Evolutionary conservation across 164 flowering plant species (phyloP), one percentile per base, ranked within the genome.

Genomic region (Malania oleifera): DNA sequence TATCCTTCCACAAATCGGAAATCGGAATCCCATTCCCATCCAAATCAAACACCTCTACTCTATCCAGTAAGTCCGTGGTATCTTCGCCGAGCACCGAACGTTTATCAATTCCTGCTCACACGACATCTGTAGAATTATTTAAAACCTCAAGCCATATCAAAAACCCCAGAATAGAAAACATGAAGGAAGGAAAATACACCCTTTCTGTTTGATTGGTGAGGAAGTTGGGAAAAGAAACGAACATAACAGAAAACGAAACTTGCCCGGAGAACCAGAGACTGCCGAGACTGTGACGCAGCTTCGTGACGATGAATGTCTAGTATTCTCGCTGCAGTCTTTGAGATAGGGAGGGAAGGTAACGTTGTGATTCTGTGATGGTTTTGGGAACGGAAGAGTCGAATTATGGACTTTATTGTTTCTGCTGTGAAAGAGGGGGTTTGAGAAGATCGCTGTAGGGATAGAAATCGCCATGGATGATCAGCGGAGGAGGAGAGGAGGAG

Each of bases 1-100:
- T 76, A 61, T 89, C 92, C 64, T 89, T 87, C 98, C 98, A 93
- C 68, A 93, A 64, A 75, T 89, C 85, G 58, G 90, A 76, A 47
- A 93, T 73, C 1, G 78, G 73, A 74, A 87, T 55, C n/a, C 63
- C 81, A 24, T 71, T 77, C 57, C 97, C 96, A 44, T 70, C 60
- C 82, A 86, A 78, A 74, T 79, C 97, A 66, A 76, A 76, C 53
- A 93, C 92, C 55, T 75, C 41, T 41, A 80, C 90, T 0, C 58
- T 68, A 38, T 84, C 92, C 80, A 89, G 46, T 60, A 65, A 62
- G 63, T 48, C 70, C 2, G 59, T 7, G 1, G 67, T 64, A 39
- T 62, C 85, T 57, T 78, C 83, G 52, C 67, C 54, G 35, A 46
- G 48, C 27, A 18, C 49, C 14, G 81, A 52, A 39, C 80, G 52